These are phyloP conservation scores for Daldinia childiae DNA, from an alignment of 495 filamentous ascomycete species.

Conservation along the genomic window DNA sequence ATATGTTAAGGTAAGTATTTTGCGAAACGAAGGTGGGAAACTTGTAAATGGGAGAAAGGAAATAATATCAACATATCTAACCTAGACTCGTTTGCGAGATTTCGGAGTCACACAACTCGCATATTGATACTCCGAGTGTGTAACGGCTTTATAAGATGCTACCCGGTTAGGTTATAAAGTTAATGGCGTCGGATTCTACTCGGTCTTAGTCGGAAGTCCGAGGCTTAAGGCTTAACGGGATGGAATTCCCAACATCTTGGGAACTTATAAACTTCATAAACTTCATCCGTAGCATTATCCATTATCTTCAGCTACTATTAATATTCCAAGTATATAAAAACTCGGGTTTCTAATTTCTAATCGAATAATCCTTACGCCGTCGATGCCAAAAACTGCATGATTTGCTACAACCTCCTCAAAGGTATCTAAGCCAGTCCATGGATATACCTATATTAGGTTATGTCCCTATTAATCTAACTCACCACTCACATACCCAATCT, in stretches of 20 bases:
- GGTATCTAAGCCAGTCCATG: too few species aligned
- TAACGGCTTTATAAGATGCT: too few species aligned
- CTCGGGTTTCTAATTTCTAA: too few species aligned
- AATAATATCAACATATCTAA: not conserved
- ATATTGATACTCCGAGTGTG: conserved; percentile 1
- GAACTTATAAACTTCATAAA: too few species aligned
- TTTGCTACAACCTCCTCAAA: too few species aligned
- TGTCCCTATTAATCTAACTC: conserved; percentile 47
- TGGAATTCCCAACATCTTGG: not conserved
- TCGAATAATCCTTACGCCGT: too few species aligned
- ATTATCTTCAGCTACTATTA: too few species aligned
- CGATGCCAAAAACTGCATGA: too few species aligned
- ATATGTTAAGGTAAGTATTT: not conserved
- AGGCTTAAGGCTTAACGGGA: not conserved
- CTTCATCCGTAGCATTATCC: too few species aligned
- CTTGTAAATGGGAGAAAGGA: not conserved
- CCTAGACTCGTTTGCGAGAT: not conserved
- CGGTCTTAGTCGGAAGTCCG: not conserved
- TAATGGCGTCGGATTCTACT: not conserved
- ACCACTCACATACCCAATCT: conserved; percentile 58
- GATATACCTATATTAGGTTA: too few species aligned
- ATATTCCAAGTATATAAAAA: too few species aligned
- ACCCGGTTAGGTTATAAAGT: not conserved
- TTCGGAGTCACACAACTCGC: conserved; percentile 11
- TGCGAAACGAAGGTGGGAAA: not conserved